These are phyloP conservation scores for Suillus subluteus DNA, from an alignment of 768 basidiomycete species.

Conservation along the genomic window DNA sequence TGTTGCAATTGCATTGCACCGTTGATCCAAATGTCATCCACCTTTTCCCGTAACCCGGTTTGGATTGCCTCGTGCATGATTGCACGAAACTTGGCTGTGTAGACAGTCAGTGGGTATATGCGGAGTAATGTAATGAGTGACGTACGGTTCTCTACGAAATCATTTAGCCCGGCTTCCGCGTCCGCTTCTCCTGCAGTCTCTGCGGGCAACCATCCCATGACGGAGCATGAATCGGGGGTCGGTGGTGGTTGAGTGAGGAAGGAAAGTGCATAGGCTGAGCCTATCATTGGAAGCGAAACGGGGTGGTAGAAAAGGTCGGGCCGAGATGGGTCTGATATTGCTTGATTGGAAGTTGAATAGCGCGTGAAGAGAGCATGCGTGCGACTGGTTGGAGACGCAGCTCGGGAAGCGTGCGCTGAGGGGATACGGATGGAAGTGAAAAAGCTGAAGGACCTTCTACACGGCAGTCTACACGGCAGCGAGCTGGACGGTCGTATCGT, in stretches of 20 bases:
- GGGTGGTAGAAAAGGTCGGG: slow-evolving; percentile 75
- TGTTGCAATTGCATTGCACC: slow-evolving; percentile 65
- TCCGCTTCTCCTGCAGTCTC: slow-evolving; percentile 29
- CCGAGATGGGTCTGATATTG: slow-evolving; percentile 57
- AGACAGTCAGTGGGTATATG: neutral
- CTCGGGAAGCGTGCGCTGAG: slow-evolving; percentile 1
- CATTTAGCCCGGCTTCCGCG: slow-evolving; percentile 59
- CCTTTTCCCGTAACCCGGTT: slow-evolving; percentile 53
- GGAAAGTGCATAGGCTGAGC: slow-evolving; percentile 64
- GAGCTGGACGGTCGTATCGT: neutral
- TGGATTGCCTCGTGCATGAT: slow-evolving; percentile 65
- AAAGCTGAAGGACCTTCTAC: neutral
- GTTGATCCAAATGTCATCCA: slow-evolving; percentile 68
- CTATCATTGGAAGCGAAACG: slow-evolving; percentile 49
- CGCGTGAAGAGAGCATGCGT: slow-evolving; percentile 5
- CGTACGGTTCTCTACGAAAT: slow-evolving; percentile 77
- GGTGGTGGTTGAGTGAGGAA: slow-evolving; percentile 55
- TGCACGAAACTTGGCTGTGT: slow-evolving; percentile 53
- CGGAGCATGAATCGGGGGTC: slow-evolving; percentile 47
- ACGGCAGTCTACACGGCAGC: neutral
- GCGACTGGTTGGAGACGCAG: slow-evolving; percentile 7
- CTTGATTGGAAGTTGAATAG: slow-evolving; percentile 22
- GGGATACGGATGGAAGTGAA: neutral
- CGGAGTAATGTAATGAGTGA: neutral
- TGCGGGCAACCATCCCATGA: slow-evolving; percentile 72